These are phyloP conservation scores for Beauveria rudraprayagi DNA, from an alignment of 2,329 filamentous ascomycete species.

Conservation along the genomic window DNA sequence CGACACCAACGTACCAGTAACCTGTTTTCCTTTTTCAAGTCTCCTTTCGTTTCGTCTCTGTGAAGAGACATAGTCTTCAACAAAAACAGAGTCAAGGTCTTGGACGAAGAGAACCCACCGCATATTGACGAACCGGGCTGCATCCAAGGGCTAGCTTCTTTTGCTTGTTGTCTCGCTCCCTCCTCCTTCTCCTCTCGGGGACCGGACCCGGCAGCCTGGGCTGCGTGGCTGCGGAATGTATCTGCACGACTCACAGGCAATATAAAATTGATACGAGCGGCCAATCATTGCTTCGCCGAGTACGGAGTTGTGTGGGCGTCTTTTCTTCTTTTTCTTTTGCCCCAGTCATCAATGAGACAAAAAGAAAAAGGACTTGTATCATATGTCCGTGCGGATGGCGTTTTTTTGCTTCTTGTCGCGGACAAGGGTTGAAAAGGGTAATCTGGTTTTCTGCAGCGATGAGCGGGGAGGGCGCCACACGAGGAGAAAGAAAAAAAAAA, in stretches of 20 bases:
- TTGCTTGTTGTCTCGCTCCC: constrained; percentile 1
- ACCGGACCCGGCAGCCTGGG: background rate
- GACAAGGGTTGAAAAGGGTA: background rate
- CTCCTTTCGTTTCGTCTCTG: too few relatives aligned
- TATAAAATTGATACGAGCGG: background rate
- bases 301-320: too few relatives aligned
- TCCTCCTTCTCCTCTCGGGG: background rate
- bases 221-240: background rate
- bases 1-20: background rate
- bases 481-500: background rate
- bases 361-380: background rate
- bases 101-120: background rate
- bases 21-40: background rate
- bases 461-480: background rate
- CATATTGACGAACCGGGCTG: background rate
- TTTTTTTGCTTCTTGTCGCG: background rate
- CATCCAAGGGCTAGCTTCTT: background rate
- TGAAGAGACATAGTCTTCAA: background rate
- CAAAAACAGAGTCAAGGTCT: background rate
- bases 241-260: background rate
- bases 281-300: background rate
- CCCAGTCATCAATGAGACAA: background rate
- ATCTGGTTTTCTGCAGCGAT: background rate
- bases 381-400: constrained; percentile 1
- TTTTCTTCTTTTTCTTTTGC: too few relatives aligned